Evolutionary conservation across 2,329 filamentous ascomycete genomes (phyloP).

Genomic region (Botryotinia globosa): DNA sequence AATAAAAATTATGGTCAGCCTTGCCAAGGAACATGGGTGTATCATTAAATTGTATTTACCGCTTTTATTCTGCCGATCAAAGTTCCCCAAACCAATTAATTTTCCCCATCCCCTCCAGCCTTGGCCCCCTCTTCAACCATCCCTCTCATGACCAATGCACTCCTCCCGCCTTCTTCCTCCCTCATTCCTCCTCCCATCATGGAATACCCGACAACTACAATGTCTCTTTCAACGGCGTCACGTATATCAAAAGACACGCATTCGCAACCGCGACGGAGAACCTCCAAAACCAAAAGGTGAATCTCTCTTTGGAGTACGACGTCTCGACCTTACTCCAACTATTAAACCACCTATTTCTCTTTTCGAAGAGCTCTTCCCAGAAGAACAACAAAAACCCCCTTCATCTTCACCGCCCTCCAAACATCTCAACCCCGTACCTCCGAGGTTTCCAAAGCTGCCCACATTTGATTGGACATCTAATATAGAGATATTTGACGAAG

Average conservation of each 20-base stretch:
- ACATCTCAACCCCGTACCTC: neutral
- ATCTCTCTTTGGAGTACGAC: conserved; percentile 13
- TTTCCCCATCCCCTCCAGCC: conserved; percentile 17
- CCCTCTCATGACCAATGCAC: conserved; percentile 42
- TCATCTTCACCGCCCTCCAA: neutral
- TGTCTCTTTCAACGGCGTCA: conserved; percentile 18
- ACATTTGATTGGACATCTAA: conserved; percentile 31
- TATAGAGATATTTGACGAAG: conserved; percentile 5
- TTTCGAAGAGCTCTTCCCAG: conserved; percentile 54
- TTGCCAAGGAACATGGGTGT: conserved; percentile 11
- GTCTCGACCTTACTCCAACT: neutral
- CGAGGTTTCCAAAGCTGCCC: conserved; percentile 31
- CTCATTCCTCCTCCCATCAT: conserved; percentile 44
- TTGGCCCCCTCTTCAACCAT: conserved; percentile 8
- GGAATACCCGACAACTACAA: conserved; percentile 40
- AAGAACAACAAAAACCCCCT: conserved; percentile 38
- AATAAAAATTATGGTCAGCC: conserved; percentile 6
- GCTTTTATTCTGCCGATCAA: conserved; percentile 5
- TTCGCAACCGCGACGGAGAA: conserved; percentile 18
- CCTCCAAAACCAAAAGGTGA: conserved; percentile 2
- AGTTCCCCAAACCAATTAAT: conserved; percentile 13
- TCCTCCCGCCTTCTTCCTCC: conserved; percentile 43
- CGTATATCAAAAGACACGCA: conserved; percentile 25
- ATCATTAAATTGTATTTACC: neutral
- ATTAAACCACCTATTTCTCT: conserved; percentile 34